A percentile compares a stretch with the other conserved stretches of the same genome.
These are phyloP conservation scores for Rhynchosporium agropyri DNA, from an alignment of 2,329 filamentous ascomycete species.

Conservation along the genomic window DNA sequence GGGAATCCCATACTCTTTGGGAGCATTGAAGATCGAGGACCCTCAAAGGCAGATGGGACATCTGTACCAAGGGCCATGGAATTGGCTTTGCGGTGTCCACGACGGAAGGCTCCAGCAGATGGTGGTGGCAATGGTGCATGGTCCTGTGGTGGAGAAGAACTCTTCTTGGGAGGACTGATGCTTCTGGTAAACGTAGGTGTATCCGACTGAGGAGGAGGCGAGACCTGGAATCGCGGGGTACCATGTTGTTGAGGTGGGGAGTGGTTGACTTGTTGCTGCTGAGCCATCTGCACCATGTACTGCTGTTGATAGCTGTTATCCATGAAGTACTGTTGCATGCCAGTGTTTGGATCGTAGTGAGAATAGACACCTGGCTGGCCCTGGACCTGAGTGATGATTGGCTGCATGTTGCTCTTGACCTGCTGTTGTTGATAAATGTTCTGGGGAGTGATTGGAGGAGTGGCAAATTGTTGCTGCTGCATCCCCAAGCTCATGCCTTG, in stretches of 20 bases:
- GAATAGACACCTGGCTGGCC: constrained; percentile 76
- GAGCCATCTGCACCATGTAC: constrained; percentile 43
- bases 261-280: constrained; percentile 44
- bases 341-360: constrained; percentile 83
- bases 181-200: constrained; percentile 59
- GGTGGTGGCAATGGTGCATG: constrained; percentile 79
- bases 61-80: constrained; percentile 56
- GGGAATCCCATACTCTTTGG: constrained; percentile 83
- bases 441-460: constrained; percentile 54
- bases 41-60: constrained; percentile 34
- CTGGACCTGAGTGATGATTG: constrained; percentile 54
- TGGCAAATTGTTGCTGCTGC: constrained; percentile 53
- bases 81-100: constrained; percentile 87
- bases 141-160: constrained; percentile 69
- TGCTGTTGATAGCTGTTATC: constrained; percentile 51
- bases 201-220: constrained; percentile 69
- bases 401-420: constrained; percentile 43
- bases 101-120: constrained; percentile 89
- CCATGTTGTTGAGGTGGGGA: constrained; percentile 56
- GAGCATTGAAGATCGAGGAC: constrained; percentile 60
- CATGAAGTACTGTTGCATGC: constrained; percentile 76
- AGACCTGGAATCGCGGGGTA: constrained; percentile 78
- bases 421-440: constrained; percentile 47
- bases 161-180: constrained; percentile 66
- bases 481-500: constrained; percentile 72